These are phyloP conservation scores for Aleurites moluccanus DNA, from an alignment of 441 rosid genomes.

Conservation along the genomic window DNA sequence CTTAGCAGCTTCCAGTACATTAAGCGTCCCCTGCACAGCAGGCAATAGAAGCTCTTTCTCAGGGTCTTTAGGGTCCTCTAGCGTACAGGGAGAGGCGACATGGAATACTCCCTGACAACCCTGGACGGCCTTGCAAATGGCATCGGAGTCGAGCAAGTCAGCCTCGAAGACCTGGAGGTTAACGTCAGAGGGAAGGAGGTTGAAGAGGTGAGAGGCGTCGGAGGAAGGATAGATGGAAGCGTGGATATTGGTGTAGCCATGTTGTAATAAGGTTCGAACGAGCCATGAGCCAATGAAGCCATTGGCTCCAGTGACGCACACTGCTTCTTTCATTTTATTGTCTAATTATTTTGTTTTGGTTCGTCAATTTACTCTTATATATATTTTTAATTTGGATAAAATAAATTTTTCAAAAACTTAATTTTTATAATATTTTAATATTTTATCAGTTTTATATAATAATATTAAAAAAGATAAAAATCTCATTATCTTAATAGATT, in stretches of 20 bases:
- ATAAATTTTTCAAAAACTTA: too few relatives aligned
- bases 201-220: slow-evolving; percentile 52
- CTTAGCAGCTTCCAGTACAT: slow-evolving; percentile 65
- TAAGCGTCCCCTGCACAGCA: slow-evolving; percentile 79
- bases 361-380: too few relatives aligned
- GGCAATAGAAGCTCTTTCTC: slow-evolving; percentile 65
- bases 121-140: slow-evolving; percentile 53
- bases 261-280: slow-evolving; percentile 48
- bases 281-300: slow-evolving; percentile 91
- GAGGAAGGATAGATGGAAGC: slow-evolving; percentile 65
- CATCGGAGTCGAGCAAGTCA: slow-evolving; percentile 56
- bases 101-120: slow-evolving; percentile 85
- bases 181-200: slow-evolving; percentile 45
- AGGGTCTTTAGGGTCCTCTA: slow-evolving; percentile 65
- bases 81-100: slow-evolving; percentile 81
- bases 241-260: slow-evolving; percentile 63
- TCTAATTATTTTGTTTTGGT: too few relatives aligned
- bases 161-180: slow-evolving; percentile 50
- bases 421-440: too few relatives aligned
- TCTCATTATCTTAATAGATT: too few relatives aligned
- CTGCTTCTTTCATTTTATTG: slow-evolving; percentile 56
- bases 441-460: too few relatives aligned
- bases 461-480: too few relatives aligned
- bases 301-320: slow-evolving; percentile 82
- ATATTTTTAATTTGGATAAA: too few relatives aligned